Evolutionary conservation across 2,329 filamentous ascomycete species (phyloP).

Genomic region (Colletotrichum karsti): DNA sequence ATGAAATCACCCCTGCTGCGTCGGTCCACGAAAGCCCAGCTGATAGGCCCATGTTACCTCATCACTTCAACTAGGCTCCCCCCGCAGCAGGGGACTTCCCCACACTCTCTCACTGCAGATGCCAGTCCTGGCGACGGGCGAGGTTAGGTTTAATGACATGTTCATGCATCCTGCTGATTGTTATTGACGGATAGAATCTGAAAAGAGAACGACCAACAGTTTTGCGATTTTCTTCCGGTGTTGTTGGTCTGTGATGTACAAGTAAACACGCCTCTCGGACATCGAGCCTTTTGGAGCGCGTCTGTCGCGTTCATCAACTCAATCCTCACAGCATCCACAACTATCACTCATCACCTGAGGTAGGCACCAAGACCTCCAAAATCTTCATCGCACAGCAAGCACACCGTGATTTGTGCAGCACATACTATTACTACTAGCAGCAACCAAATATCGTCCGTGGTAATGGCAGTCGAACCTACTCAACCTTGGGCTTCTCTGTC

Average conservation of each 20-base stretch:
- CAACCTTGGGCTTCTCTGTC: background rate
- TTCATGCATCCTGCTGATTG: constrained; percentile 11
- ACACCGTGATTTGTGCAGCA: background rate
- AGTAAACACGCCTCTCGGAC: background rate
- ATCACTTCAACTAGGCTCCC: background rate
- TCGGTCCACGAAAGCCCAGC: background rate
- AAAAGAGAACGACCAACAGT: background rate
- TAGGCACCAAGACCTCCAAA: too few relatives aligned
- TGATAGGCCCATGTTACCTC: background rate
- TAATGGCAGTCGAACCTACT: background rate
- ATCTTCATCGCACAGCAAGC: too few relatives aligned
- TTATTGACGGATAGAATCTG: background rate
- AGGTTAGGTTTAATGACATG: constrained; percentile 9
- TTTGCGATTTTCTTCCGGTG: background rate
- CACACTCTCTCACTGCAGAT: constrained; percentile 13
- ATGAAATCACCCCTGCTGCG: background rate
- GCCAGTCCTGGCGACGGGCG: background rate
- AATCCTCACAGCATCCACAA: background rate
- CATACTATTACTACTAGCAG: background rate
- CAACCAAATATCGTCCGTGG: background rate
- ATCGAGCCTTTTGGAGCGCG: background rate
- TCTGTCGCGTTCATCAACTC: background rate
- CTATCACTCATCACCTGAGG: too few relatives aligned
- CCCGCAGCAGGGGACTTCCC: constrained; percentile 19
- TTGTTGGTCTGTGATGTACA: background rate